Base-by-base conservation (phyloP, 2,329 filamentous ascomycete genomes). In the Aspergillus fructus region DNA sequence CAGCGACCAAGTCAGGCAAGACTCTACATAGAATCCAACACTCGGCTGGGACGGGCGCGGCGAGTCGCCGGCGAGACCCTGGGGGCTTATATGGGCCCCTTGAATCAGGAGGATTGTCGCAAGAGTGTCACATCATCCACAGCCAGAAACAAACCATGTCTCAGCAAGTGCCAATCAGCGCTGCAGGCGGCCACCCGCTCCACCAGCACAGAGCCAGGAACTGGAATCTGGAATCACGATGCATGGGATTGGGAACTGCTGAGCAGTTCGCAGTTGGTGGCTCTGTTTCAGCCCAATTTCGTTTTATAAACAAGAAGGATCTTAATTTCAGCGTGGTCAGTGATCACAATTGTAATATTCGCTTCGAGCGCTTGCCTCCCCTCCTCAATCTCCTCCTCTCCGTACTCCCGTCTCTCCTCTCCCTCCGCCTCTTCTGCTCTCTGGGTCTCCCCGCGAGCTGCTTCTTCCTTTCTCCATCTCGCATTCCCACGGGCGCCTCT, bases 131-230 rank as follows among this genome's bases (percentile, higher is more conserved):
- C 59, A 61, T 62, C 61, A 62, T 61, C 49, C 45, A 43, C 54
- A 33, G 53, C 55, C 41, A 67, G 68, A 71, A 71, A 71, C 69
- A 66, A 59, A 59, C 63, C 62, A 65, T 71, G 70, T 72, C 70
- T 72, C 70, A 72, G 68, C 37, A 45, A 49, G 55, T n/a, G 52
- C 62, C 59, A 61, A 68, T 66, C 56, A 61, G 27, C 27, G 27
- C 27, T 30, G 27, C 27, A 30, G 51, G 40, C 41, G 17, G 24
- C n/a, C 17, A 53, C n/a, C n/a, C 37, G 48, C 55, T 61, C 58
- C 62, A 62, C 59, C 41, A 34, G 30, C 30, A 17, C 9, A 46
- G 41, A 34, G 24, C 42, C 56, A 61, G 56, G 50, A 58, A 56
- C 60, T 64, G 61, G 62, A 63, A 55, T 57, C 55, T 57, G 37